Evolutionary conservation across 805 yeast genomes (phyloP).

Genomic region (Tetrapisispora arboricola): DNA sequence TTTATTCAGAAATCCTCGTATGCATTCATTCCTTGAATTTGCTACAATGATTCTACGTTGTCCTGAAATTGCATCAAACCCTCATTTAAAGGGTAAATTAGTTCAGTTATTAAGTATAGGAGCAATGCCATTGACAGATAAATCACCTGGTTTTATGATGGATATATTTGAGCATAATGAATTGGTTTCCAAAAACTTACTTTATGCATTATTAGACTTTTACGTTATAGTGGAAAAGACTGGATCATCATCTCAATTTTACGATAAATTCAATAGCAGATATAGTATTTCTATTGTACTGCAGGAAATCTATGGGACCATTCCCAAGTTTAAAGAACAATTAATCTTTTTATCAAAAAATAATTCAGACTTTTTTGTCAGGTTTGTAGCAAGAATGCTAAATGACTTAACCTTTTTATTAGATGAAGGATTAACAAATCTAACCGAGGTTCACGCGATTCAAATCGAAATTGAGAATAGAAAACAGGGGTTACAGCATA

Average conservation of each 20-base stretch:
- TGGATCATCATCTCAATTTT: constrained; percentile 89
- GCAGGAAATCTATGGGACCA: constrained; percentile 67
- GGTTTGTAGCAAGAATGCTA: constrained; percentile 88
- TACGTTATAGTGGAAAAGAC: constrained; percentile 94
- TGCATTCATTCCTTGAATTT: constrained; percentile 56
- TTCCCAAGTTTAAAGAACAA: constrained; percentile 56
- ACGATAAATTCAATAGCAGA: constrained; percentile 89
- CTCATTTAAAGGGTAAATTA: constrained; percentile 80
- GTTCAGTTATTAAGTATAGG: constrained; percentile 77
- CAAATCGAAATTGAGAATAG: constrained; percentile 56
- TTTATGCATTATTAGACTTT: constrained; percentile 78
- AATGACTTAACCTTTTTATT: constrained; percentile 87
- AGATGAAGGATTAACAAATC: constrained; percentile 79
- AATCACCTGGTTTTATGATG: constrained; percentile 64
- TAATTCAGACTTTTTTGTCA: constrained; percentile 74
- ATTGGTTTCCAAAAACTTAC: constrained; percentile 50
- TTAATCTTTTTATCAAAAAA: constrained; percentile 55
- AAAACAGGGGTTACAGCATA: constrained; percentile 23
- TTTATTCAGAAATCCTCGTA: constrained; percentile 41
- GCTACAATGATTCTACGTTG: constrained; percentile 68
- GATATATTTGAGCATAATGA: constrained; percentile 53
- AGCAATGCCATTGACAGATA: constrained; percentile 44
- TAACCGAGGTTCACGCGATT: constrained; percentile 64
- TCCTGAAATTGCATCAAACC: constrained; percentile 79
- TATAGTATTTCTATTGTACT: constrained; percentile 76